Evolutionary conservation across 208 protist genomes (phyloP).

Genomic region (Leishmania gerbilli): DNA sequence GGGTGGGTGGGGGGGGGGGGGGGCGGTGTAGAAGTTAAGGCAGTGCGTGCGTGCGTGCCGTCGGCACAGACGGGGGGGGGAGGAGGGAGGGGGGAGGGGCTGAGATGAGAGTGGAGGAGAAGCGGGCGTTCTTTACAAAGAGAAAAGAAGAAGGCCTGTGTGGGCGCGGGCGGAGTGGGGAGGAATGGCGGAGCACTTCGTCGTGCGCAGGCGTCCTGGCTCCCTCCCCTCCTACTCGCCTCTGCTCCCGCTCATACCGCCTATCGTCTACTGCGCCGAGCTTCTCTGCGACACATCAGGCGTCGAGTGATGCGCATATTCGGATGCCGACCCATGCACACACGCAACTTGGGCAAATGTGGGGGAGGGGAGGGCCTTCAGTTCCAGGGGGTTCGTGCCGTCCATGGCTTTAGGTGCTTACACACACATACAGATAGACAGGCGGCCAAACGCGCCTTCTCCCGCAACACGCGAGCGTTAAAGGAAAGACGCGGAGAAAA

Average conservation of each 20-base stretch:
- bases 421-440: background rate
- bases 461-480: background rate
- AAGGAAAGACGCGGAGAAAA: background rate
- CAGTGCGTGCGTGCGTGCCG: slow-evolving; percentile 5
- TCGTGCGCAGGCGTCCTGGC: too few species aligned
- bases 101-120: background rate
- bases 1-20: too few species aligned
- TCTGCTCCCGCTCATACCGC: background rate
- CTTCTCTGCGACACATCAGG: background rate
- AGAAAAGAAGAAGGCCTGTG: background rate
- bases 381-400: background rate
- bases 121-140: background rate
- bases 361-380: background rate
- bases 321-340: background rate
- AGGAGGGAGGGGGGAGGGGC: background rate
- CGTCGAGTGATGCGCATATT: background rate
- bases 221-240: background rate
- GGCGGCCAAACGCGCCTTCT: background rate
- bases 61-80: background rate
- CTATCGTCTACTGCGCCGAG: background rate
- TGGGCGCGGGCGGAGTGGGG: background rate
- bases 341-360: background rate
- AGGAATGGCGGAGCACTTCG: background rate
- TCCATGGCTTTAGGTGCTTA: background rate
- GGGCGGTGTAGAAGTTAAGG: background rate